A percentile compares a stretch with the other conserved stretches of the same genome.
phyloP scores from a whole-genome alignment of 2,329 filamentous ascomycete species.

The Thelonectria discophora region DNA sequence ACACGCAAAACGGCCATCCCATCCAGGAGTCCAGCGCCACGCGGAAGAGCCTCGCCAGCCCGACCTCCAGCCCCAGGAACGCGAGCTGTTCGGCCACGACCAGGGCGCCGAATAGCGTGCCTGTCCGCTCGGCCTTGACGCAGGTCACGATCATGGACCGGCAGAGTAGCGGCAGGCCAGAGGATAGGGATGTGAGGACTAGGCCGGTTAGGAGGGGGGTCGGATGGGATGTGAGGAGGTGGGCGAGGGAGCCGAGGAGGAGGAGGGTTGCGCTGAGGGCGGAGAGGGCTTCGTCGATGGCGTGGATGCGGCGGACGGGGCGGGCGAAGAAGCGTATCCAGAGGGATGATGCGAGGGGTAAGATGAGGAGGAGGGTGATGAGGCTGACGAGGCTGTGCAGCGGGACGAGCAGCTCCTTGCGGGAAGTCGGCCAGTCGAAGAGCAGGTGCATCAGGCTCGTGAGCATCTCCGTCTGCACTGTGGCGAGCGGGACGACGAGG shows the following conservation, averaged over 20 bases:
- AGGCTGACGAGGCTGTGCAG: constrained; percentile 36
- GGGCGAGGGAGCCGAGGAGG: constrained; percentile 30
- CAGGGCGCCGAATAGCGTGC: constrained; percentile 39
- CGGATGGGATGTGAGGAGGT: constrained; percentile 30
- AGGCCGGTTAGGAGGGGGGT: constrained; percentile 36
- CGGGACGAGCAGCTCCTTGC: constrained; percentile 37
- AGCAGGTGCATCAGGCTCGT: constrained; percentile 40
- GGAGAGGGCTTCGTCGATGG: no score
- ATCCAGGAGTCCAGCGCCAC: constrained; percentile 38
- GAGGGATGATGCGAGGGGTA: constrained; percentile 29
- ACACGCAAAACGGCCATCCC: constrained; percentile 38
- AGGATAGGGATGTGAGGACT: constrained; percentile 35
- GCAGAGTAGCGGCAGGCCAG: constrained; percentile 39
- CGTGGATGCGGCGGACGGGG: no score
- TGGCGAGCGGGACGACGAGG: constrained; percentile 35
- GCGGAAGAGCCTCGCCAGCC: constrained; percentile 38
- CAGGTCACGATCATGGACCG: constrained; percentile 37
- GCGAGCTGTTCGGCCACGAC: constrained; percentile 39
- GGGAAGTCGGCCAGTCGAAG: constrained; percentile 37
- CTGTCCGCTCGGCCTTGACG: constrained; percentile 27
- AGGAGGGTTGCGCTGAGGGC: constrained; percentile 34
- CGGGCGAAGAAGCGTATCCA: constrained; percentile 13
- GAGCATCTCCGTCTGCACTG: constrained; percentile 35
- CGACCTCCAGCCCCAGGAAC: constrained; percentile 33
- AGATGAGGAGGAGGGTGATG: constrained; percentile 34